Conservation (phyloP, 73 alveolate genomes). For the Tetrahymena elliotti region DNA sequence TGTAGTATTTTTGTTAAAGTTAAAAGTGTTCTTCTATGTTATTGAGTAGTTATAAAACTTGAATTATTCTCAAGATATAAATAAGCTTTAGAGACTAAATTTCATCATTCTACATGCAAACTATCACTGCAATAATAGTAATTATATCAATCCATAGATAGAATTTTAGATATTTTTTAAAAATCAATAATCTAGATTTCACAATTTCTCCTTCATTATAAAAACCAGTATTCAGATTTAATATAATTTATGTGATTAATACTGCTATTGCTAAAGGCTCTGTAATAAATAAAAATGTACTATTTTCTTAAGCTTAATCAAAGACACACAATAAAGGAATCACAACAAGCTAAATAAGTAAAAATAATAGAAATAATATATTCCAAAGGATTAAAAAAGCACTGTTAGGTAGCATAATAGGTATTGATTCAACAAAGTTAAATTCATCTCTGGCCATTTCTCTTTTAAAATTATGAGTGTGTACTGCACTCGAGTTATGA, state of each 20-base stretch:
- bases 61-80: neutral
- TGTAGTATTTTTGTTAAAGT: neutral
- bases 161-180: neutral
- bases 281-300: neutral
- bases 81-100: neutral
- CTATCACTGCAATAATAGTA: neutral
- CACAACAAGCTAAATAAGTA: neutral
- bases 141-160: neutral
- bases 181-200: neutral
- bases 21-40: neutral
- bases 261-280: neutral
- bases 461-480: neutral
- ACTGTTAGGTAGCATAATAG: neutral
- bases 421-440: neutral
- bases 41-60: neutral
- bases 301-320: neutral
- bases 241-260: neutral
- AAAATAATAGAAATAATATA: neutral
- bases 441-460: neutral
- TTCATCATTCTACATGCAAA: neutral
- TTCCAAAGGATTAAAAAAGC: neutral
- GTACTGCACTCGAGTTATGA: neutral
- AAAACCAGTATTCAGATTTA: neutral
- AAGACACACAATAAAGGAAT: neutral
- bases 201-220: neutral